Conservation (phyloP, 345 rosid species). For the Theobroma cacao region DNA sequence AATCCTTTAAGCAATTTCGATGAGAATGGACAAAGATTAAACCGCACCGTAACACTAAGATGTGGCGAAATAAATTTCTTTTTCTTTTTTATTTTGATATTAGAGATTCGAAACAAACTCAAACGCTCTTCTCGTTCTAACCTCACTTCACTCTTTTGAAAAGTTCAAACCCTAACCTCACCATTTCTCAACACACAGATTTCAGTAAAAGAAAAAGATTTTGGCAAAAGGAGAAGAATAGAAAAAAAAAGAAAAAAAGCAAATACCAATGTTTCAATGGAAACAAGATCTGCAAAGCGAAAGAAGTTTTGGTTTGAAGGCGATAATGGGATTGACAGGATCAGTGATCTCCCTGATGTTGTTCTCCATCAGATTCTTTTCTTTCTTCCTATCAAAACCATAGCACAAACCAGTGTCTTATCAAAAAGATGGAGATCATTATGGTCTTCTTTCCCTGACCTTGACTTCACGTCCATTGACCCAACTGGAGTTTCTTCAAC, state of each 20-base stretch:
- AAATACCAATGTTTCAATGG: conserved; percentile 34
- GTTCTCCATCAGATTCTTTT: conserved; percentile 64
- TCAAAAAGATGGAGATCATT: conserved; percentile 70
- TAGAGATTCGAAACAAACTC: conserved; percentile 30
- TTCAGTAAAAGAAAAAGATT: neutral
- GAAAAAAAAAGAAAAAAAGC: neutral
- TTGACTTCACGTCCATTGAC: conserved; percentile 65
- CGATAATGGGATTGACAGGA: conserved; percentile 38
- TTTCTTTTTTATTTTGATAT: neutral
- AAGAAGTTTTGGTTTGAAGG: conserved; percentile 35
- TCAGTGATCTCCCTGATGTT: conserved; percentile 66
- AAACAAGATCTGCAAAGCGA: conserved; percentile 70
- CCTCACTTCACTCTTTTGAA: conserved; percentile 47
- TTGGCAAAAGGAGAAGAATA: neutral
- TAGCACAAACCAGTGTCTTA: conserved; percentile 52
- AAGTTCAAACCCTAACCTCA: conserved; percentile 42
- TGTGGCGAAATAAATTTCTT: neutral
- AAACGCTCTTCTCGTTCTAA: conserved; percentile 30
- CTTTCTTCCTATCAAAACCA: conserved; percentile 56
- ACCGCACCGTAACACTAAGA: neutral
- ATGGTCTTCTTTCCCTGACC: conserved; percentile 83
- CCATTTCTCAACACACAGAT: neutral
- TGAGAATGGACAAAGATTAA: neutral
- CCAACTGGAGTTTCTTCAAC: neutral
- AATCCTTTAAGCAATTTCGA: too few species aligned